These are phyloP conservation scores for Cyphellophora europaea DNA, from an alignment of 2,329 filamentous ascomycete species.

Conservation along the genomic window DNA sequence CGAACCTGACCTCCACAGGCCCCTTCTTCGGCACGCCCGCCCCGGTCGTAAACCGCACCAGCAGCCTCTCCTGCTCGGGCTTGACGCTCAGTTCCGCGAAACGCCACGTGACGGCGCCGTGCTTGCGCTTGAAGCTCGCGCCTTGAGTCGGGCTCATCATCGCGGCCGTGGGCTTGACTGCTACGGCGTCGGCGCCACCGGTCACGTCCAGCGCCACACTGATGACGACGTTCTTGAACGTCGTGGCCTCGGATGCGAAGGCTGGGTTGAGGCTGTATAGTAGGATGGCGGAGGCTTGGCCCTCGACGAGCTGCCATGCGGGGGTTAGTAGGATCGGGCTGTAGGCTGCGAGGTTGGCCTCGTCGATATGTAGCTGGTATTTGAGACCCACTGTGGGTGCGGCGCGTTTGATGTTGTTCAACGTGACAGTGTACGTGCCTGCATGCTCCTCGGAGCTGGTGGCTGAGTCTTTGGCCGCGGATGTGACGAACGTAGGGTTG, in stretches of 20 bases:
- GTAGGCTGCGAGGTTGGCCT: slow-evolving; percentile 45
- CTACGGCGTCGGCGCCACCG: slow-evolving; percentile 27
- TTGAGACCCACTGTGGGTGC: slow-evolving; percentile 69
- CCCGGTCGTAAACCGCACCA: slow-evolving; percentile 73
- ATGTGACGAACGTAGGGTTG: slow-evolving; percentile 78
- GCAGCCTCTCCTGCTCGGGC: slow-evolving; percentile 54
- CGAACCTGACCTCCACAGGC: slow-evolving; percentile 75
- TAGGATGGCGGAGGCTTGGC: slow-evolving; percentile 77
- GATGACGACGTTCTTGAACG: slow-evolving; percentile 69
- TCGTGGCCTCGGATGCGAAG: slow-evolving; percentile 36
- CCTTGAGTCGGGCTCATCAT: slow-evolving; percentile 38
- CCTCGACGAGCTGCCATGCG: slow-evolving; percentile 72
- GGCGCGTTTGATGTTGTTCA: slow-evolving; percentile 61
- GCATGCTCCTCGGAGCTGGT: slow-evolving; percentile 39
- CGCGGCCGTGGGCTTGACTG: slow-evolving; percentile 32
- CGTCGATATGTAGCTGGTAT: slow-evolving; percentile 73
- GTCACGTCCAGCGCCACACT: slow-evolving; percentile 39
- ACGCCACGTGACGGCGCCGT: slow-evolving; percentile 36
- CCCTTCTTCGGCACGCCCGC: slow-evolving; percentile 59
- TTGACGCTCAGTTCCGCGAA: slow-evolving; percentile 45
- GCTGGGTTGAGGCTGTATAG: slow-evolving; percentile 75
- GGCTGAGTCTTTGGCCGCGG: slow-evolving; percentile 7
- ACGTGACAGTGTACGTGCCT: slow-evolving; percentile 71
- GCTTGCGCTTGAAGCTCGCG: slow-evolving; percentile 35
- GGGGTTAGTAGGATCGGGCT: slow-evolving; percentile 67